Evolutionary conservation across 2,329 filamentous ascomycete genomes (phyloP).

Genomic region (Arthroderma sp.): DNA sequence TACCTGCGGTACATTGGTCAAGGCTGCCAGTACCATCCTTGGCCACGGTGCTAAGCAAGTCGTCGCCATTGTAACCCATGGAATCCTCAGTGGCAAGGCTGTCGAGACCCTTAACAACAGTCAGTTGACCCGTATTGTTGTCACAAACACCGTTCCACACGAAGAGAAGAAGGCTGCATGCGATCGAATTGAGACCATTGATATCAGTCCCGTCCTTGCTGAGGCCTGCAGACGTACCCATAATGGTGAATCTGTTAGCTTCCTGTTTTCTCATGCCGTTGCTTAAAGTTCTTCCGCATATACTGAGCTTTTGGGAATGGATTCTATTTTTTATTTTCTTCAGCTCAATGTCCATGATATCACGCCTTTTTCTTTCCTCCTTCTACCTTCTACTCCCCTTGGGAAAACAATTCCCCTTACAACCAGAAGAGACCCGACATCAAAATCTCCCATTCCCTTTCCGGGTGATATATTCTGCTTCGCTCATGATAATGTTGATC

Average conservation of each 20-base stretch:
- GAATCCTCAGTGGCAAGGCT: constrained; percentile 76
- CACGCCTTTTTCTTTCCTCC: no score
- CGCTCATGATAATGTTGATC: no score
- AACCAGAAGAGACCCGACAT: no score
- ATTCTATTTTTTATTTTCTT: no score
- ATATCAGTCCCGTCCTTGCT: constrained; percentile 64
- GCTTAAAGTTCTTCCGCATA: constrained; percentile 14
- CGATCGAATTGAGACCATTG: constrained; percentile 74
- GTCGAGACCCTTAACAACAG: constrained; percentile 75
- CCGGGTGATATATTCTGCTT: no score
- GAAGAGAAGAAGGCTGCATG: constrained; percentile 68
- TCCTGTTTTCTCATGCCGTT: constrained; percentile 37
- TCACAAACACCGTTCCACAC: constrained; percentile 79
- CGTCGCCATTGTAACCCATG: constrained; percentile 90
- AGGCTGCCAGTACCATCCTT: constrained; percentile 80
- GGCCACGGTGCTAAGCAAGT: constrained; percentile 76
- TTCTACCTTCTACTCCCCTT: no score
- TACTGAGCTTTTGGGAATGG: not conserved
- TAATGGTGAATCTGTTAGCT: constrained; percentile 40
- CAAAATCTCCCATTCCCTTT: no score
- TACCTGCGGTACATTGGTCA: constrained; percentile 76
- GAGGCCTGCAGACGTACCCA: constrained; percentile 38
- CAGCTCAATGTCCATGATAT: no score
- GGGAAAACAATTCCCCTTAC: no score
- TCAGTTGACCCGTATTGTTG: constrained; percentile 63